Conservation (phyloP, 2,329 filamentous ascomycete species). For the Ophiostoma perfectum region DNA sequence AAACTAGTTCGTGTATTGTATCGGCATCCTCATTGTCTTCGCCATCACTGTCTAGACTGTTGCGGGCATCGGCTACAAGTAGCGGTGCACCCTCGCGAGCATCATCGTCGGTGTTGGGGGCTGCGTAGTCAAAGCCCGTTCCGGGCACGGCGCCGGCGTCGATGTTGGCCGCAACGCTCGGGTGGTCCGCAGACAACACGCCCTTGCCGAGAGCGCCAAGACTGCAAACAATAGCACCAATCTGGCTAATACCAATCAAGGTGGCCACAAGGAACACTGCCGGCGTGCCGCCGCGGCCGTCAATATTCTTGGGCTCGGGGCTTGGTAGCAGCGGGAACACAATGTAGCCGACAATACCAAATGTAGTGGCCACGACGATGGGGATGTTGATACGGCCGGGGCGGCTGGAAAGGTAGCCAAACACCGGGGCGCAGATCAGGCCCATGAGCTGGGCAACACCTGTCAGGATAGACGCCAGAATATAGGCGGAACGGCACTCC, state of each 20-base stretch:
- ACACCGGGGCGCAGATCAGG: slow-evolving; percentile 75
- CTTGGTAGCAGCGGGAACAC: slow-evolving; percentile 70
- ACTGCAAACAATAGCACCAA: slow-evolving; percentile 92
- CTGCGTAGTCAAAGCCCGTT: slow-evolving; percentile 9
- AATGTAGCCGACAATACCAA: slow-evolving; percentile 73
- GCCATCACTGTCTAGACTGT: slow-evolving; percentile 3
- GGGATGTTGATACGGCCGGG: slow-evolving; percentile 56
- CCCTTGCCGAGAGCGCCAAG: slow-evolving; percentile 81
- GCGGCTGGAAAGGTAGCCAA: slow-evolving; percentile 74
- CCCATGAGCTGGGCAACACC: slow-evolving; percentile 85
- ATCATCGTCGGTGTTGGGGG: slow-evolving; percentile 16
- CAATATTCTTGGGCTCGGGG: slow-evolving; percentile 62
- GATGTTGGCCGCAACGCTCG: slow-evolving; percentile 27
- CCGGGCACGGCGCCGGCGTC: slow-evolving; percentile 28
- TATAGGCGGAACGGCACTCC: slow-evolving; percentile 79
- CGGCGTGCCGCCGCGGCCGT: slow-evolving; percentile 61
- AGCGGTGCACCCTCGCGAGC: slow-evolving; percentile 39
- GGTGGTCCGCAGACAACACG: slow-evolving; percentile 52
- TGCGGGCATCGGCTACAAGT: slow-evolving; percentile 30
- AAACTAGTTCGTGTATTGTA: slow-evolving; percentile 15
- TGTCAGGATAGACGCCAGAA: slow-evolving; percentile 78
- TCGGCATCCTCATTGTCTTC: slow-evolving; percentile 13
- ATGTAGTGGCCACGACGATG: slow-evolving; percentile 62
- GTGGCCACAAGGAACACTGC: slow-evolving; percentile 70
- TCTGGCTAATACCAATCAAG: slow-evolving; percentile 85